These are phyloP conservation scores for Trichoderma sp. DNA, from an alignment of 2,329 filamentous ascomycete genomes.

Conservation along the genomic window DNA sequence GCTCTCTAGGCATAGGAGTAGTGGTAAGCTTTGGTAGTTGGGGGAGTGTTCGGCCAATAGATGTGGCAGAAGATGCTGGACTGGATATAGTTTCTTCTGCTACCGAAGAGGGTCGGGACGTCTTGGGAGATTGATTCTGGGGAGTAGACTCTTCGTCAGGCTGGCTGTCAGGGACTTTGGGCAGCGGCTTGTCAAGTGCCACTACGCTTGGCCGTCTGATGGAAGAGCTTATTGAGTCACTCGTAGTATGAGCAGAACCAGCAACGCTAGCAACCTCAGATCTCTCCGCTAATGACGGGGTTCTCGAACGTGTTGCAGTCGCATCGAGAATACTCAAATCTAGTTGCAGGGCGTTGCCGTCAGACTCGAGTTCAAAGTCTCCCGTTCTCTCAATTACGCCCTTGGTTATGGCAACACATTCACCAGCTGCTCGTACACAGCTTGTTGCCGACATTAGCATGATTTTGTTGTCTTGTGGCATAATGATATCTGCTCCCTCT, in stretches of 20 bases:
- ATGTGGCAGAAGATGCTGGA: slow-evolving; percentile 49
- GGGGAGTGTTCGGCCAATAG: slow-evolving; percentile 52
- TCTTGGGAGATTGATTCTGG: slow-evolving; percentile 36
- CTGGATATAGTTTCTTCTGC: slow-evolving; percentile 45
- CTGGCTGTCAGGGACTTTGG: slow-evolving; percentile 55
- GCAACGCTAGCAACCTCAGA: slow-evolving; percentile 43
- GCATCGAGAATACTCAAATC: slow-evolving; percentile 55
- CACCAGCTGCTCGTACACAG: slow-evolving; percentile 86
- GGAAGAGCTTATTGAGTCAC: slow-evolving; percentile 39
- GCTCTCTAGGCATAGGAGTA: slow-evolving; percentile 48
- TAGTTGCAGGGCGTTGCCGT: slow-evolving; percentile 56
- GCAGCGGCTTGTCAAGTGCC: slow-evolving; percentile 67
- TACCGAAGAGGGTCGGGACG: slow-evolving; percentile 47
- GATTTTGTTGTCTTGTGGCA: slow-evolving; percentile 75
- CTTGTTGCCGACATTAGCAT: slow-evolving; percentile 78
- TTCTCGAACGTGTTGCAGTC: slow-evolving; percentile 37
- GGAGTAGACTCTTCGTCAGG: slow-evolving; percentile 24
- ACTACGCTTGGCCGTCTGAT: slow-evolving; percentile 43
- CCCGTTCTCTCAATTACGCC: slow-evolving; percentile 84
- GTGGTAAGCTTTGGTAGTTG: slow-evolving; percentile 61
- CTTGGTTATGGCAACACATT: slow-evolving; percentile 86
- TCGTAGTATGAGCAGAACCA: slow-evolving; percentile 42
- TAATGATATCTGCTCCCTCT: slow-evolving; percentile 75
- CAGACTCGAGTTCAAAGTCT: slow-evolving; percentile 84
- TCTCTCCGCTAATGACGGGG: slow-evolving; percentile 36